Base-by-base conservation (phyloP, 139 green algal genomes). In the Coelastrella sp. region DNA sequence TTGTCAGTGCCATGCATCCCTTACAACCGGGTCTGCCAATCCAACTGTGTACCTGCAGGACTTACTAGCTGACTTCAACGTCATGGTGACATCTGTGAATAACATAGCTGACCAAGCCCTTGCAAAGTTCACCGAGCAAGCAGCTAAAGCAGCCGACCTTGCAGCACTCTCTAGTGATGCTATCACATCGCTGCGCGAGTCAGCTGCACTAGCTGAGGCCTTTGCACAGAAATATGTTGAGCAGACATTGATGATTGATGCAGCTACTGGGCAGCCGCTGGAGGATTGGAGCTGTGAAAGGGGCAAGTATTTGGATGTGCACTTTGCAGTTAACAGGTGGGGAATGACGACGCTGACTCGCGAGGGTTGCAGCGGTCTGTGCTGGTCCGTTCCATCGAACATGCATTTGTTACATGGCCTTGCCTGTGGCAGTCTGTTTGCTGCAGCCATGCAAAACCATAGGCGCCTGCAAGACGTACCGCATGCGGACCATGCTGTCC, bases 181-280 rank as follows among this genome's bases (percentile, higher is more conserved):
- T 0, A 61, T 91, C 47, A 87, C 87, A 32, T 16, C 78, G 6
- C 86, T 91, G 87, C 47, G 87, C 5, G 87, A 91, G 58, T 47
- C 77, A 32, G 87, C 87, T 22, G 58, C 64, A 58, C 59, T 80
- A 7, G 64, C 64, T 13, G 54, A 86, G 54, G 6, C 19, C 13
- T 4, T 87, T 61, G 4, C 22, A 2, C 58, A 87, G 23, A 86
- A 91, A 78, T 91, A 91, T 59, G 64, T 91, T 10, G 8, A 86
- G 66, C 87, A 91, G 66, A 86, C 66, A 19, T 20, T 79, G 10
- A 86, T 91, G 87, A 71, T 91, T 57, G 47, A 90, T 19, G 75
- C 59, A 64, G 77, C 64, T 20, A 90, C 86, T 60, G 86, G 77
- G 23, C 11, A 16, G 7, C 14, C 4, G 54, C 57, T 3, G 23